Base-by-base conservation (phyloP, 345 rosid genomes). In the Capsella bursapastoris region DNA sequence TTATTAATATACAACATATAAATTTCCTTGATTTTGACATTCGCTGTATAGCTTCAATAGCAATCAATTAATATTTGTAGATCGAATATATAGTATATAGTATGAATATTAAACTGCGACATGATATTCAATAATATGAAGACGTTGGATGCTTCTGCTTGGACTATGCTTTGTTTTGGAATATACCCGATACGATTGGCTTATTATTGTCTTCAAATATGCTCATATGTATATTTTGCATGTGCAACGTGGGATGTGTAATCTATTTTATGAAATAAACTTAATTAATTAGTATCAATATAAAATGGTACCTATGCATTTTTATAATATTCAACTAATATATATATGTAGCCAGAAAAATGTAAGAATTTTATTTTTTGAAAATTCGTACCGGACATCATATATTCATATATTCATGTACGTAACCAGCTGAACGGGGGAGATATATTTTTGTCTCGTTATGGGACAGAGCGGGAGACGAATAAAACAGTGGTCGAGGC, bases 181-280 rank as follows among this genome's bases (percentile, higher is more conserved):
- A 75, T 75, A 75, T 51, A 32, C 68, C 56, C 74, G n/a, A 68
- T 75, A 25, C 50, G 25, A 15, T 60, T 68, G 74, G 64, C 27
- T 62, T 75, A 60, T 60, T 60, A 60, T 31, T 67, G 32, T 59
- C 38, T 68, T 68, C 51, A 45, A 32, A 68, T 59, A 53, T 60
- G 40, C 56, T 48, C 35, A 31, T 22, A 27, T 25, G 15, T 31
- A 53, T 66, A 7, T 59, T 22, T 31, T 43, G 79, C 73, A 75
- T 75, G 73, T 68, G 79, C 68, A 68, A 52, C 53, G 67, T 73
- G 77, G 10, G 58, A 72, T 72, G 57, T 65, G 41, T 63, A 64
- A 45, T 56, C 12, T 64, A 53, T 15, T 29, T 41, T 52, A 34
- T 28, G 41, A 12, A 50, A 50, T 29, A 15, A 32, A 73, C 35